Base-by-base conservation (phyloP, 371 early-diverging fungal genomes). In the Basidiobolus meristosporus region DNA sequence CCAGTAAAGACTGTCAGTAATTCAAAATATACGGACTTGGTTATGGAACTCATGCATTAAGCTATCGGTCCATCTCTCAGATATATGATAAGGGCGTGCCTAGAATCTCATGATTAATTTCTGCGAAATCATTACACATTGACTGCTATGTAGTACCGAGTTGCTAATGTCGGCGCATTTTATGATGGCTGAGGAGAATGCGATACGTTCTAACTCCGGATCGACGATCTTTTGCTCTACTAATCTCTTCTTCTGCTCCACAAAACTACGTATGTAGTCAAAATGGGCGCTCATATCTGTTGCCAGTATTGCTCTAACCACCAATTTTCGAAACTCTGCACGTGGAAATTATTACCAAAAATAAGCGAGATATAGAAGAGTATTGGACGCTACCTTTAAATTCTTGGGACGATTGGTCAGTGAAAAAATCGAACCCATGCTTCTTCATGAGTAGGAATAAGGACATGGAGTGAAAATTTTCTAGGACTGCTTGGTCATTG, bases 401-500 rank as follows among this genome's bases (percentile, higher is more conserved):
- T 38, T 48, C 53, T 46, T 31, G 52, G 43, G 36, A 44, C 43
- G 12, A 46, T 26, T 55, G 47, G 0, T 67, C 67, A 19, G 64
- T 65, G 41, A 64, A 52, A 16, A 60, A 51, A 40, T 62, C 53
- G 44, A 73, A 74, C 9, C 72, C 68, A 41, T 67, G 61, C 30
- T 52, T 58, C 42, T 63, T 54, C 53, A 96, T 63, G 7, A 93
- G 53, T 49, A 77, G 70, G 56, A 85, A 88, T 33, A 90, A 75
- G 3, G 82, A 66, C 57, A 84, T 76, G 2, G 82, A 71, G 52
- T 96, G 97, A 56, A 84, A 89, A 54, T 84, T 90, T 60, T 96
- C 97, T 12, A 96, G 63, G 3, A 90, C 85, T 0, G 90, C 81
- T 43, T 74, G 70, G 61, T 90, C 90, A 55, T 91, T 90, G 65